Conservation (phyloP, 2,329 filamentous ascomycete genomes). For the Beauveria medogensis region DNA sequence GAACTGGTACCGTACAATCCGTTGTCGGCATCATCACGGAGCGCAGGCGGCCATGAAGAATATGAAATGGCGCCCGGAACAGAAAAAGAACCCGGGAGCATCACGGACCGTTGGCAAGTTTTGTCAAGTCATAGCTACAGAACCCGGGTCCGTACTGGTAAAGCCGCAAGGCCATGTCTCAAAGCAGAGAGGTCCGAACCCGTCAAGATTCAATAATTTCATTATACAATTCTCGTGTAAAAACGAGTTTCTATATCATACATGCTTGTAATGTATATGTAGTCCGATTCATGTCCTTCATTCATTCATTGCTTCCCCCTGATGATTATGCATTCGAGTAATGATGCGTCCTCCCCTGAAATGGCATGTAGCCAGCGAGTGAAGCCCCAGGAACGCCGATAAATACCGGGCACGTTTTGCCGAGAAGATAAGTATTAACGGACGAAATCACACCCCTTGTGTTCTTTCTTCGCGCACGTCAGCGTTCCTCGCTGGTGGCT, state of each 20-base stretch:
- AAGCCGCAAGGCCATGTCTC: no score
- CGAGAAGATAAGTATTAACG: not conserved
- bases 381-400: not conserved
- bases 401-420: not conserved
- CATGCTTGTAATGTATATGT: not conserved
- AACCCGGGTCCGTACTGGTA: not conserved
- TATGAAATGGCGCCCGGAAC: not conserved
- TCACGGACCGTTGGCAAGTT: not conserved
- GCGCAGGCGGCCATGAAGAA: not conserved
- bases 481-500: constrained; percentile 6
- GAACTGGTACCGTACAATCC: not conserved
- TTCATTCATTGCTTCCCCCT: not conserved
- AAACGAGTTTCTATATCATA: not conserved
- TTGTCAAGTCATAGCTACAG: not conserved
- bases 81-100: not conserved
- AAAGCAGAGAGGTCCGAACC: no score
- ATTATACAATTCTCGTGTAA: not conserved
- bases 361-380: not conserved
- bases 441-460: not conserved
- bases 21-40: not conserved
- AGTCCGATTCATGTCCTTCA: not conserved
- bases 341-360: not conserved
- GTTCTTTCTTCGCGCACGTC: not conserved
- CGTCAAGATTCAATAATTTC: not conserved
- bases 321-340: not conserved